Percentiles rank a stretch among this genome's conserved stretches.
Evolutionary conservation across 31 red algal species (phyloP).

Genomic region (Porphyra umbilicalis): DNA sequence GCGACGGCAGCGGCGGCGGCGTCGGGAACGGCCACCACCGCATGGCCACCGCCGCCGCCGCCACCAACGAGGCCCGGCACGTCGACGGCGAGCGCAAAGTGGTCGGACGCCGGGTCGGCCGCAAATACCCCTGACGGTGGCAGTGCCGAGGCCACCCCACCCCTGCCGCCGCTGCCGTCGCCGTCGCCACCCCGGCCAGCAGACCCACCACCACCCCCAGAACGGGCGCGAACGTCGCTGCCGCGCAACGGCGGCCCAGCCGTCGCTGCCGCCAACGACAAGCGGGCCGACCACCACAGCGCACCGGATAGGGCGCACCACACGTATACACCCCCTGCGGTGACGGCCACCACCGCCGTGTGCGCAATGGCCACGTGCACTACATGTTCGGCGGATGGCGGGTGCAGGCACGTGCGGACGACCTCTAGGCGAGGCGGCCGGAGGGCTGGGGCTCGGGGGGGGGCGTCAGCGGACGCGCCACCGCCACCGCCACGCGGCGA

Average conservation of each 20-base stretch:
- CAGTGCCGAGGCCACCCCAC: not conserved
- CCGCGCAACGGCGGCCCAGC: not conserved
- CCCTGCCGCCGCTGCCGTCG: not conserved
- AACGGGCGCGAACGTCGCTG: not conserved
- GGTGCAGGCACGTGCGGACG: constrained; percentile 50
- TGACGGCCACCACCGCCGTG: constrained; percentile 34
- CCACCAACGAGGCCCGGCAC: not conserved
- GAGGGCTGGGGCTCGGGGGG: not conserved
- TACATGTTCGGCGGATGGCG: constrained; percentile 29
- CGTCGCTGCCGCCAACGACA: not conserved
- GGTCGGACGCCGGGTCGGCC: not conserved
- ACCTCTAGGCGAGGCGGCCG: constrained; percentile 12
- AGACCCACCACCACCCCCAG: too few species aligned
- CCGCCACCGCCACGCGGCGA: not conserved
- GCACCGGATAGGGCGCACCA: constrained; percentile 44
- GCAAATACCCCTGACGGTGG: not conserved
- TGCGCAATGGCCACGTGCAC: constrained; percentile 16
- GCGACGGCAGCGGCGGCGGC: not conserved
- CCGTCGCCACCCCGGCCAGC: too few species aligned
- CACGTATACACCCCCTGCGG: constrained; percentile 37
- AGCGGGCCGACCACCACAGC: constrained; percentile 54
- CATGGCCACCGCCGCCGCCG: not conserved
- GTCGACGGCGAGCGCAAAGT: not conserved
- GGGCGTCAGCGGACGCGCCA: not conserved
- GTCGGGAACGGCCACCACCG: not conserved